Evolutionary conservation across 768 basidiomycete genomes (phyloP).

Genomic region (Calocybe cyanea): DNA sequence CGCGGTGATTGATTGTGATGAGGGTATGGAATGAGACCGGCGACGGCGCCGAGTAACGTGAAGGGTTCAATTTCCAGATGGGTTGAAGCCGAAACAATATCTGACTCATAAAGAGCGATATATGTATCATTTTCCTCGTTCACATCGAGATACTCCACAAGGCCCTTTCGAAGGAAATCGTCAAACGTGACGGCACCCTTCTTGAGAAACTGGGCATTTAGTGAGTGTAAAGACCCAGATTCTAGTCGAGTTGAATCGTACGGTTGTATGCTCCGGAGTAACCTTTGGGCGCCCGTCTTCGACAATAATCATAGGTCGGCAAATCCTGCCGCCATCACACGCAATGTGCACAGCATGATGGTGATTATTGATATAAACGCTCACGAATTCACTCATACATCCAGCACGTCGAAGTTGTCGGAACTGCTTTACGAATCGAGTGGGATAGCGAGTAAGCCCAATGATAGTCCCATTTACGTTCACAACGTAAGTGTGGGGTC

Average conservation of each 20-base stretch:
- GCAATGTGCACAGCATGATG: slow-evolving; percentile 95
- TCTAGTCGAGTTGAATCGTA: slow-evolving; percentile 31
- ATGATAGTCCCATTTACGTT: slow-evolving; percentile 97
- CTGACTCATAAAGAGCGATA: slow-evolving; percentile 90
- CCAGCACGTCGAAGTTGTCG: slow-evolving; percentile 90
- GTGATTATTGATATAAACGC: slow-evolving; percentile 94
- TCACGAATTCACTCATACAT: slow-evolving; percentile 92
- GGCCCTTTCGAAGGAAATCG: slow-evolving; percentile 86
- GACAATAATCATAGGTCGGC: slow-evolving; percentile 96
- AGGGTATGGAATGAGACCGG: slow-evolving; percentile 97
- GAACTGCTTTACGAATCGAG: slow-evolving; percentile 85
- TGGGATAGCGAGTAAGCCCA: slow-evolving; percentile 83
- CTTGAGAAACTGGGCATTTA: slow-evolving; percentile 63
- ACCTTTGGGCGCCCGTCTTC: slow-evolving; percentile 78
- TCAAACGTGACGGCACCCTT: slow-evolving; percentile 80
- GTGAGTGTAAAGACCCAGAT: slow-evolving; percentile 8
- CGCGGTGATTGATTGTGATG: slow-evolving; percentile 99
- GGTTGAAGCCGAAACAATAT: slow-evolving; percentile 79
- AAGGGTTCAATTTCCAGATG: slow-evolving; percentile 99
- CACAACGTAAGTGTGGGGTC: slow-evolving; percentile 88
- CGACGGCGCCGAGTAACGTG: slow-evolving; percentile 94
- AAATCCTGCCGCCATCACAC: slow-evolving; percentile 95
- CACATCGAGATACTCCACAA: slow-evolving; percentile 97
- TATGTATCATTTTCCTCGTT: slow-evolving; percentile 99
- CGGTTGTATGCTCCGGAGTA: slow-evolving; percentile 72